phyloP scores from a whole-genome alignment of 371 early-diverging fungal genomes.

The Circinella umbellata region DNA sequence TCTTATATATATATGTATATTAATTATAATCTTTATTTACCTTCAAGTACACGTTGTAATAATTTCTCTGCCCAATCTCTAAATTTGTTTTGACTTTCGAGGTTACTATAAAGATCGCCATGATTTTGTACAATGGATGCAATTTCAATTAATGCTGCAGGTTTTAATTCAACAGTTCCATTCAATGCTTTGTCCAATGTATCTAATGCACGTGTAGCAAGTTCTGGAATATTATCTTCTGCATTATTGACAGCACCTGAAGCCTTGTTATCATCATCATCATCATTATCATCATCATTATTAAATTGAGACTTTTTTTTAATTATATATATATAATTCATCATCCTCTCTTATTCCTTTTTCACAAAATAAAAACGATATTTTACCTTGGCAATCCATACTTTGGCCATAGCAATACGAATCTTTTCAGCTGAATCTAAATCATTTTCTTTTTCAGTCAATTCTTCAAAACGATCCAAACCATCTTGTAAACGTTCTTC shows the following conservation, averaged over 20 bases:
- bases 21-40: slow-evolving; percentile 16
- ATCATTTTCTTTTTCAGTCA: slow-evolving; percentile 16
- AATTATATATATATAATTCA: background rate
- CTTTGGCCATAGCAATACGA: slow-evolving; percentile 40
- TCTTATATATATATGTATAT: too few relatives aligned
- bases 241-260: slow-evolving; percentile 28
- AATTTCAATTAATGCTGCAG: slow-evolving; percentile 30
- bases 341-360: background rate
- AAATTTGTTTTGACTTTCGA: slow-evolving; percentile 31
- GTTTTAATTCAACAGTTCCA: background rate
- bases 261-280: slow-evolving; percentile 20
- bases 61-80: slow-evolving; percentile 39
- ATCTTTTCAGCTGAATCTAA: slow-evolving; percentile 26
- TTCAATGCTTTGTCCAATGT: slow-evolving; percentile 22
- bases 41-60: slow-evolving; percentile 30
- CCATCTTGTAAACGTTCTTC: slow-evolving; percentile 47
- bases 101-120: slow-evolving; percentile 31
- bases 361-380: background rate
- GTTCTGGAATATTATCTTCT: slow-evolving; percentile 28
- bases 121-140: slow-evolving; percentile 39
- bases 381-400: slow-evolving; percentile 47
- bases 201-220: slow-evolving; percentile 29
- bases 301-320: slow-evolving; percentile 4
- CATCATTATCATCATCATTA: background rate
- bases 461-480: slow-evolving; percentile 25